phyloP scores from a whole-genome alignment of 1,284 basidiomycete genomes.

The Cryptococcus sp. region DNA sequence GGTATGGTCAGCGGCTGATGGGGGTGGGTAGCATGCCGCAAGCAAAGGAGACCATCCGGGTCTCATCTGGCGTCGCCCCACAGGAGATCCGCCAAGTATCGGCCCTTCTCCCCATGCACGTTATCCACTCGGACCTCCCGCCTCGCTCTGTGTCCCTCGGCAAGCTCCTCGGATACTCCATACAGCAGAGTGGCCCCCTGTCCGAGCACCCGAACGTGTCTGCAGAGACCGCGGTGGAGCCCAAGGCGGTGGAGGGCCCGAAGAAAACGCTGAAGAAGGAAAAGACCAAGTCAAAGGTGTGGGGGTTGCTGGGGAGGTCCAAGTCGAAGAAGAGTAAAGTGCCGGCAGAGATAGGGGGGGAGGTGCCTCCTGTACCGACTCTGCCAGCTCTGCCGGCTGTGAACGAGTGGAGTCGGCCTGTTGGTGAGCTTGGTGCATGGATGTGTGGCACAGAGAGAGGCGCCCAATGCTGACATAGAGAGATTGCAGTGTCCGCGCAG shows the following conservation, averaged over 20 bases:
- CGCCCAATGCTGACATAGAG: too few relatives aligned
- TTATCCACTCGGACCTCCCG: constrained; percentile 8
- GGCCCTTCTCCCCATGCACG: not conserved
- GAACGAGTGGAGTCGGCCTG: constrained; percentile 8
- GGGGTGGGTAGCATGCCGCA: not conserved
- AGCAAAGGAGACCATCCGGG: not conserved
- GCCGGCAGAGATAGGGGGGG: not conserved
- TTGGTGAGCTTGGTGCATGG: constrained; percentile 8
- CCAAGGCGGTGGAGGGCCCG: not conserved
- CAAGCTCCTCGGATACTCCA: constrained; percentile 7
- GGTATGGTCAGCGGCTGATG: too few relatives aligned
- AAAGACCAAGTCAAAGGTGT: constrained; percentile 39
- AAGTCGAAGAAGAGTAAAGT: constrained; percentile 28
- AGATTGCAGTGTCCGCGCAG: not conserved
- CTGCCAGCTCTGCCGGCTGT: not conserved
- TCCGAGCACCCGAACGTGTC: constrained; percentile 5
- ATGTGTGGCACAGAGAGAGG: not conserved
- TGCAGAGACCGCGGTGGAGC: constrained; percentile 2
- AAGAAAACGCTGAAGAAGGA: constrained; percentile 27
- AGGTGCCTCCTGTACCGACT: not conserved
- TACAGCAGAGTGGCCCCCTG: not conserved
- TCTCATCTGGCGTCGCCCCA: not conserved
- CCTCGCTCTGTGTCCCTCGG: constrained; percentile 21
- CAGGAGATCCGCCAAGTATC: constrained; percentile 6
- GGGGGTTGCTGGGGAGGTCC: constrained; percentile 34